Conservation (phyloP, 2,329 filamentous ascomycete genomes). For the Colletotrichum gigasporum region DNA sequence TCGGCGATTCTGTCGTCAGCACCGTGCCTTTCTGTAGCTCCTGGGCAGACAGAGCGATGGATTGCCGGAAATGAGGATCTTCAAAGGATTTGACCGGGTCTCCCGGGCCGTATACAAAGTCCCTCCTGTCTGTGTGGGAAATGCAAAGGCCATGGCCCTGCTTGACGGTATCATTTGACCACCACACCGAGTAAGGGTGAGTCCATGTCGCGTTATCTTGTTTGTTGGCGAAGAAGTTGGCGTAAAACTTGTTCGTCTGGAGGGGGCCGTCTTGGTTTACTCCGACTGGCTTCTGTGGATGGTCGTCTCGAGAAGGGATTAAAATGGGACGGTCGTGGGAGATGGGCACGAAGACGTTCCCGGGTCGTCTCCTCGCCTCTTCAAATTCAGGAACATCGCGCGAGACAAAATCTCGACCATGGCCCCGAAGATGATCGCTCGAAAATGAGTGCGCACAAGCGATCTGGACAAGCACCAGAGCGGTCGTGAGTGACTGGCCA, state of each 20-base stretch:
- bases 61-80: conserved; percentile 60
- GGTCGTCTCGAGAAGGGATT: conserved; percentile 8
- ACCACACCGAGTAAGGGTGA: conserved; percentile 72
- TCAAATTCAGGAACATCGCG: no score
- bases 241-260: conserved; percentile 76
- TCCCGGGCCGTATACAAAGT: conserved; percentile 68
- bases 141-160: conserved; percentile 71
- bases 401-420: no score
- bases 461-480: no score
- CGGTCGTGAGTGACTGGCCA: no score
- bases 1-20: conserved; percentile 55
- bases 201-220: conserved; percentile 73
- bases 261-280: conserved; percentile 48
- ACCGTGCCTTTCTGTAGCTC: conserved; percentile 69
- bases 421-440: no score
- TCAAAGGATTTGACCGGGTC: conserved; percentile 68
- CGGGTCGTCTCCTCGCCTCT: no score
- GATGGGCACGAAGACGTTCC: conserved; percentile 11
- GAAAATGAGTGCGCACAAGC: no score
- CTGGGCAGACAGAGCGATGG: conserved; percentile 75
- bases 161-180: conserved; percentile 59
- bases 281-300: conserved; percentile 22
- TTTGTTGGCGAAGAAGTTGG: conserved; percentile 75
- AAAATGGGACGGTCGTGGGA: conserved; percentile 10
- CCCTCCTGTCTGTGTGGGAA: conserved; percentile 69